Base-by-base conservation (phyloP, 192 early-diverging fungal genomes). In the Paraglomus occultum region DNA sequence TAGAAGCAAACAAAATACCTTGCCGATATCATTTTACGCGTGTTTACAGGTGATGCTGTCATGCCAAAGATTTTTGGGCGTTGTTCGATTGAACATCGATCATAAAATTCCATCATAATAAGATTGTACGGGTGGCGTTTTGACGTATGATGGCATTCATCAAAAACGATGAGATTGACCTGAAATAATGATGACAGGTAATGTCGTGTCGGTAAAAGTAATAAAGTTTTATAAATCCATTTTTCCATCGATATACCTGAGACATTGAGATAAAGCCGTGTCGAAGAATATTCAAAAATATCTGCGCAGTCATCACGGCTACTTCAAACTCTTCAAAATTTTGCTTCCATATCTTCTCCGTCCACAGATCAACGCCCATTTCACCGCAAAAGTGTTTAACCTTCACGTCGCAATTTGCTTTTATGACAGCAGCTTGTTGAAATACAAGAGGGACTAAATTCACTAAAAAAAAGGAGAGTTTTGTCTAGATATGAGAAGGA, bases 101-200 rank as follows among this genome's bases (percentile, higher is more conserved):
- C 68, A 74, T 95, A 96, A 73, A 94, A 93, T 57, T 91, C 85
- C 46, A 82, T 82, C 89, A 98, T 93, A 23, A 96, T 87, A 20
- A 88, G 73, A 57, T 88, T 81, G 76, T 91, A 95, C 0, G 89
- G 87, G 68, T 93, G 90, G 42, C 83, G 80, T 66, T 87, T 86
- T 15, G 88, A 78, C 5, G 94, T 84, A 73, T 98, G 92, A 78
- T 98, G 96, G 59, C 90, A 92, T 74, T 98, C 96, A 75, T 98
- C 96, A 81, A 98, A 93, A n/a, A 98, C 84, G 6, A 98, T 78
- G 59, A 98, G 73, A 72, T 90, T 82, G 40, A 95, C 85, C 83
- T 91, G 18, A 15, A n/a, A 15, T 18, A 73, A 12, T 14, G 59
- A 9, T 22, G n/a, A 15, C 39, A 45, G 3, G 51, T 1, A 10